Evolutionary conservation across 305 asterid species (phyloP).

Genomic region (Ilex paraguariensis): DNA sequence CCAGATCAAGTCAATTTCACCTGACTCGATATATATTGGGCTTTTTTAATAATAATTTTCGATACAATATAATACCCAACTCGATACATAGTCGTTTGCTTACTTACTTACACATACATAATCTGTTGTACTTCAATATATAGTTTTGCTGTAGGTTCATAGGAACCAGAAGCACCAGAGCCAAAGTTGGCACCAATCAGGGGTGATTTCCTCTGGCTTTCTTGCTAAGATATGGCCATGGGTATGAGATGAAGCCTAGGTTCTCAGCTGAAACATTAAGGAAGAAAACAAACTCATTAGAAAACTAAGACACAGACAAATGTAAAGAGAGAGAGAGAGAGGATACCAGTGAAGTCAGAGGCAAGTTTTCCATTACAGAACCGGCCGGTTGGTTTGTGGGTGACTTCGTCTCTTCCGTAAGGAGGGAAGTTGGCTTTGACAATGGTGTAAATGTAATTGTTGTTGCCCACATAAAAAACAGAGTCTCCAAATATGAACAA

Average conservation of each 20-base stretch:
- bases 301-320: not conserved
- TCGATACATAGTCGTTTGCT: too few species aligned
- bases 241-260: constrained; percentile 74
- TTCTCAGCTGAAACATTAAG: constrained; percentile 59
- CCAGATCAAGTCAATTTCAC: too few species aligned
- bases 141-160: constrained; percentile 57
- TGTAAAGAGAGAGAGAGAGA: not conserved
- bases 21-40: too few species aligned
- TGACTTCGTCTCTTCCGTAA: constrained; percentile 71
- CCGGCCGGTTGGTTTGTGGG: constrained; percentile 69
- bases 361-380: constrained; percentile 94
- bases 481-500: constrained; percentile 74
- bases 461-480: constrained; percentile 72
- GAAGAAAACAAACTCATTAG: not conserved
- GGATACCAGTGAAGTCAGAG: constrained; percentile 78
- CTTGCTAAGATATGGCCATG: constrained; percentile 62
- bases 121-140: constrained; percentile 34
- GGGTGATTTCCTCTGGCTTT: constrained; percentile 46
- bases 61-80: too few species aligned
- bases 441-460: constrained; percentile 69
- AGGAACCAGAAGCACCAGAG: constrained; percentile 85
- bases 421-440: constrained; percentile 82
- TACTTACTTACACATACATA: too few species aligned
- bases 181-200: constrained; percentile 82
- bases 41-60: too few species aligned